Conservation (phyloP, 2,329 filamentous ascomycete species). For the Delphinella strobiligena region DNA sequence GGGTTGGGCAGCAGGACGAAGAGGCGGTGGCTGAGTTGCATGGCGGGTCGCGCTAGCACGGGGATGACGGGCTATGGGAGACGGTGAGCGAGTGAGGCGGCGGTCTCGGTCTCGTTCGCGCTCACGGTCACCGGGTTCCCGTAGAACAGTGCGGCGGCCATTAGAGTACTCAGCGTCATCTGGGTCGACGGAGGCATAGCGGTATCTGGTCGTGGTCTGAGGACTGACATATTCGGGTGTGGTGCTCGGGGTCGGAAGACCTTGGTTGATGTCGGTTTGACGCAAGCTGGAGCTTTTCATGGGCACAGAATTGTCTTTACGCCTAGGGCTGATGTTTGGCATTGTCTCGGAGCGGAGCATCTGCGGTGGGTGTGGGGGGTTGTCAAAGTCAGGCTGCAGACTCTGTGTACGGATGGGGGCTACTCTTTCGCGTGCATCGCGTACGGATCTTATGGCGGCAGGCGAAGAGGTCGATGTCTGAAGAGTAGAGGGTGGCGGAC, state of each 20-base stretch:
- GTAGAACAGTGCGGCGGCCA: constrained; percentile 2
- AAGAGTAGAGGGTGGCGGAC: constrained; percentile 21
- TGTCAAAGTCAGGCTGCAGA: constrained; percentile 12
- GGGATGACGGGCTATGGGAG: neutral
- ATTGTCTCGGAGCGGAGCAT: constrained; percentile 33
- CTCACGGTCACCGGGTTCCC: constrained; percentile 4
- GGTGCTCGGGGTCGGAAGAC: constrained; percentile 15
- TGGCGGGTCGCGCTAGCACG: neutral
- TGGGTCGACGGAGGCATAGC: constrained; percentile 17
- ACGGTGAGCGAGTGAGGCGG: constrained; percentile 3
- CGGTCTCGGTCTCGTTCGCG: constrained; percentile 7
- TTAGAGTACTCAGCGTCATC: constrained; percentile 20
- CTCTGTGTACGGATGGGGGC: constrained; percentile 15
- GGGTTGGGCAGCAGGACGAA: neutral
- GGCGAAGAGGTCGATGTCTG: constrained; percentile 25
- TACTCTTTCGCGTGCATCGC: constrained; percentile 12
- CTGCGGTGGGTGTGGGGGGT: constrained; percentile 18
- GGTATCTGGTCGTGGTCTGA: constrained; percentile 11
- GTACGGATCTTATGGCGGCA: constrained; percentile 16
- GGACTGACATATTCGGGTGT: constrained; percentile 14
- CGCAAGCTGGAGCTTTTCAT: constrained; percentile 14
- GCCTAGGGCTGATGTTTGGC: constrained; percentile 15
- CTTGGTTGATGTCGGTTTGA: constrained; percentile 15
- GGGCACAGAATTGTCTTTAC: constrained; percentile 8
- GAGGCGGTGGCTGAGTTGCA: constrained; percentile 6